Percentiles rank a stretch among this genome's conserved stretches.
Conservation (phyloP, 1,139 yeast species). For the Saccharomycopsis phalli region DNA sequence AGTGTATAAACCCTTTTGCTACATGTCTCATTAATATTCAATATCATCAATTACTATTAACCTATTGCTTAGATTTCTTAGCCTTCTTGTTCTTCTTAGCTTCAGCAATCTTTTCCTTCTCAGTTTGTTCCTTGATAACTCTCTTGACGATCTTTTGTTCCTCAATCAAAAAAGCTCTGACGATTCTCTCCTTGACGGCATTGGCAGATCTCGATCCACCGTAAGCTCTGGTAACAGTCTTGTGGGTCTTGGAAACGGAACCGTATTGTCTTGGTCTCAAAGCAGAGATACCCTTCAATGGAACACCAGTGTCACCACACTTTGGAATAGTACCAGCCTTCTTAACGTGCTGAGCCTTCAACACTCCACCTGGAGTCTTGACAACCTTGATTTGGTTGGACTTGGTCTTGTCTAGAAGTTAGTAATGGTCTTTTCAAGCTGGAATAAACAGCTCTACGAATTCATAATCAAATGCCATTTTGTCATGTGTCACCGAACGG, state of each 20-base stretch:
- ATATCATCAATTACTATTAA: background rate
- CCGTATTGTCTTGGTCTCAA: constrained; percentile 98
- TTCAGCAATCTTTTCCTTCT: constrained; percentile 64
- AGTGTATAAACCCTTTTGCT: background rate
- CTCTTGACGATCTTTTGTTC: constrained; percentile 99
- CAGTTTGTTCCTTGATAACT: constrained; percentile 92
- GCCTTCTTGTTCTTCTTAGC: constrained; percentile 27
- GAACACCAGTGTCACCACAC: constrained; percentile 97
- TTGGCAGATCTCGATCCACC: constrained; percentile 98
- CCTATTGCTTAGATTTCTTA: constrained; percentile 20
- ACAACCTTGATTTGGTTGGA: constrained; percentile 99
- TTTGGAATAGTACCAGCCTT: constrained; percentile 92
- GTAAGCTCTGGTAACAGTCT: constrained; percentile 98
- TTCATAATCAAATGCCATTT: no score
- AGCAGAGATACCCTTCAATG: constrained; percentile 86
- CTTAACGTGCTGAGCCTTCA: constrained; percentile 96
- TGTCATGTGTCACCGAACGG: no score
- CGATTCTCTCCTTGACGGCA: constrained; percentile 97
- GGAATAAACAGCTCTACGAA: no score
- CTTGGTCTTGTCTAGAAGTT: constrained; percentile 85
- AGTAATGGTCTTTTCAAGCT: constrained; percentile 30
- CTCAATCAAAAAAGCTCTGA: constrained; percentile 98
- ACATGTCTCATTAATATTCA: background rate
- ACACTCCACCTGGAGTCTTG: constrained; percentile 99
- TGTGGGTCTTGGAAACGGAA: constrained; percentile 86